Evolutionary conservation across 2,329 filamentous ascomycete genomes (phyloP).

Genomic region (Trichoderma lentiforme): DNA sequence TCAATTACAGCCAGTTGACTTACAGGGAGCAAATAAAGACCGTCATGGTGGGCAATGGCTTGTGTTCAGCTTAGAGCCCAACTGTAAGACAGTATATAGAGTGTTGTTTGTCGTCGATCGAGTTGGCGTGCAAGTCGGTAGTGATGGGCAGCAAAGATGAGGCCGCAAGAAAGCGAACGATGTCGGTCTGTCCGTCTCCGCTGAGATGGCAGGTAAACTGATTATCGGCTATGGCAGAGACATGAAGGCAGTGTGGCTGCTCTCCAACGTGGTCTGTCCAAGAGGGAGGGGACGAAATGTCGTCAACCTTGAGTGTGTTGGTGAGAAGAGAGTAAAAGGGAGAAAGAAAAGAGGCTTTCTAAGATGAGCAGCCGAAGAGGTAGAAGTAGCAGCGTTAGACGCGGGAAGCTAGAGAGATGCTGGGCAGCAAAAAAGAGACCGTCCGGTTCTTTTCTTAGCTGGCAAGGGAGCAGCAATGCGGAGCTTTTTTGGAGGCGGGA

Average conservation of each 20-base stretch:
- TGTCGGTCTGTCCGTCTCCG: background rate
- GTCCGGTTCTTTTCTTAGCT: constrained; percentile 1
- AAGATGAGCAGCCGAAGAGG: background rate
- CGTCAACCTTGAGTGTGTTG: background rate
- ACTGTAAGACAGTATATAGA: background rate
- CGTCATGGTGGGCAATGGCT: constrained; percentile 34
- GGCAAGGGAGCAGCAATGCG: constrained; percentile 11
- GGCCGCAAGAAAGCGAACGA: constrained; percentile 9
- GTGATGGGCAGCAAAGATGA: background rate
- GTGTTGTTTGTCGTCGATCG: background rate
- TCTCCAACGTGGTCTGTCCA: background rate
- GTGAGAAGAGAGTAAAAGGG: background rate
- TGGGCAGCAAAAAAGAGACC: constrained; percentile 4
- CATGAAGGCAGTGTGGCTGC: background rate
- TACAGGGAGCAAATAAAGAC: constrained; percentile 43
- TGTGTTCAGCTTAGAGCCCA: background rate
- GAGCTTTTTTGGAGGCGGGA: constrained; percentile 9
- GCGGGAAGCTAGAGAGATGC: background rate
- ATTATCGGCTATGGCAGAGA: constrained; percentile 10
- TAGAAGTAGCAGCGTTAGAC: background rate
- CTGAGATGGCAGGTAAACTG: constrained; percentile 1
- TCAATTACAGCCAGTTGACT: constrained; percentile 20
- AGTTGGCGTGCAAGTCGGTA: background rate
- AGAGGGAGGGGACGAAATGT: background rate
- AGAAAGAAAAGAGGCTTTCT: background rate